Evolutionary conservation across 2,329 filamentous ascomycete genomes (phyloP).

Genomic region (Amesomyces nigricolor): DNA sequence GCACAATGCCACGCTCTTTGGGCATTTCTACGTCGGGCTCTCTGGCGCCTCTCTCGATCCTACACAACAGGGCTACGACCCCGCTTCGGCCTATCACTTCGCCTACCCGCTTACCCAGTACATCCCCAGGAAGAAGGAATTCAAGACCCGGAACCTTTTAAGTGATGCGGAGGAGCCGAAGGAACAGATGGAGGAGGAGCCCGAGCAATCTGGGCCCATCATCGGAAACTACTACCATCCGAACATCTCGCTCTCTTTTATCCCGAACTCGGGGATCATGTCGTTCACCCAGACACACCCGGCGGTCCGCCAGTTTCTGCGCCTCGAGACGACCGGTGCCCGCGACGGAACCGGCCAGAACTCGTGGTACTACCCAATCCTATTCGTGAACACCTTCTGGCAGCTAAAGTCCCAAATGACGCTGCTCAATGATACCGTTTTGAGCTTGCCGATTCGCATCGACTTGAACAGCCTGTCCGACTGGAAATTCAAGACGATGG

Average conservation of each 20-base stretch:
- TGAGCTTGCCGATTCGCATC: slow-evolving; percentile 73
- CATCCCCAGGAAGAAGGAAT: slow-evolving; percentile 81
- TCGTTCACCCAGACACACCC: slow-evolving; percentile 63
- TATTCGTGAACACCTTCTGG: slow-evolving; percentile 97
- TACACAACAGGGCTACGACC: slow-evolving; percentile 63
- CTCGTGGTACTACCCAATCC: slow-evolving; percentile 85
- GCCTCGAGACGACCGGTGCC: slow-evolving; percentile 72
- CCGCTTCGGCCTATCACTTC: slow-evolving; percentile 74
- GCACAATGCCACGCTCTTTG: slow-evolving; percentile 89
- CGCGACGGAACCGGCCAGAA: slow-evolving; percentile 81
- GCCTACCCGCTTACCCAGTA: slow-evolving; percentile 82
- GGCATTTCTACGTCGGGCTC: slow-evolving; percentile 84
- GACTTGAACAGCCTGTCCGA: slow-evolving; percentile 73
- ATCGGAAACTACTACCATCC: slow-evolving; percentile 89
- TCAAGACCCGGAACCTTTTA: slow-evolving; percentile 85
- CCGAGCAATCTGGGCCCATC: slow-evolving; percentile 56
- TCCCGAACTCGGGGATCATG: slow-evolving; percentile 71
- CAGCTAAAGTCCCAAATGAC: slow-evolving; percentile 89
- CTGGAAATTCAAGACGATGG: slow-evolving; percentile 86
- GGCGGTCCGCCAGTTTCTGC: slow-evolving; percentile 69
- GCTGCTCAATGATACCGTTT: slow-evolving; percentile 83
- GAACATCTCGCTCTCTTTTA: slow-evolving; percentile 83
- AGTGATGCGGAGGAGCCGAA: slow-evolving; percentile 46
- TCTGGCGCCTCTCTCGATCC: slow-evolving; percentile 74
- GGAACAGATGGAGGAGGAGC: slow-evolving; percentile 45